These are phyloP conservation scores for Imleria badia DNA, from an alignment of 768 basidiomycete species.

Conservation along the genomic window DNA sequence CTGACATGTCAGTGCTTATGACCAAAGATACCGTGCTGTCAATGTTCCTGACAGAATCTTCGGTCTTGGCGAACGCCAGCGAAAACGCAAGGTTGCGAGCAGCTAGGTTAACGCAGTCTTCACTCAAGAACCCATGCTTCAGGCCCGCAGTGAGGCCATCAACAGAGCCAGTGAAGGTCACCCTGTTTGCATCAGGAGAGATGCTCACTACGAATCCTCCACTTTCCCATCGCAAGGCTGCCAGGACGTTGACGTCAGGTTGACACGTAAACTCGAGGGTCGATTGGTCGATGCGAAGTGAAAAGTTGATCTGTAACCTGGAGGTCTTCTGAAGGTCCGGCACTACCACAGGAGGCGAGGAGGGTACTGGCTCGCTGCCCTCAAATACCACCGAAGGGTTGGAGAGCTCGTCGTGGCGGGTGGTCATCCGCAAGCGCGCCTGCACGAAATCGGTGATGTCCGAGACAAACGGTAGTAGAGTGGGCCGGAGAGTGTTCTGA, in stretches of 20 bases:
- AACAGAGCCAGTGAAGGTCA: slow-evolving; percentile 75
- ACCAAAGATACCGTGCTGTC: slow-evolving; percentile 67
- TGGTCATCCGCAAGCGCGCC: slow-evolving; percentile 58
- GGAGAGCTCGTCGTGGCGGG: slow-evolving; percentile 22
- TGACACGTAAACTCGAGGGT: slow-evolving; percentile 83
- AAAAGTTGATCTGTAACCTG: slow-evolving; percentile 75
- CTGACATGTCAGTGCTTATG: slow-evolving; percentile 83
- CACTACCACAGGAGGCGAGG: slow-evolving; percentile 19
- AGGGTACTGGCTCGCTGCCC: slow-evolving; percentile 1
- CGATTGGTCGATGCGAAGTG: slow-evolving; percentile 89
- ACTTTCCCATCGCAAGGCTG: slow-evolving; percentile 88
- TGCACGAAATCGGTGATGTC: slow-evolving; percentile 74
- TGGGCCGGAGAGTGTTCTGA: slow-evolving; percentile 79
- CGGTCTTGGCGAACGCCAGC: slow-evolving; percentile 60
- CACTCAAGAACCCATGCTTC: slow-evolving; percentile 82
- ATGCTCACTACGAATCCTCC: slow-evolving; percentile 86
- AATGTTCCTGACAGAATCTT: slow-evolving; percentile 33
- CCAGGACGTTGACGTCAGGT: slow-evolving; percentile 91
- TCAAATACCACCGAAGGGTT: slow-evolving; percentile 12
- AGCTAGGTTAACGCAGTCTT: slow-evolving; percentile 77
- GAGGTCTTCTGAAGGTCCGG: slow-evolving; percentile 30
- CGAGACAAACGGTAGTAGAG: slow-evolving; percentile 80
- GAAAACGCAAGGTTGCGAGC: slow-evolving; percentile 83
- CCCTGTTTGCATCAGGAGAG: slow-evolving; percentile 67
- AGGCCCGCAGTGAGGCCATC: slow-evolving; percentile 80